These are phyloP conservation scores for Nothophoma quercina DNA, from an alignment of 2,329 filamentous ascomycete genomes.

Conservation along the genomic window DNA sequence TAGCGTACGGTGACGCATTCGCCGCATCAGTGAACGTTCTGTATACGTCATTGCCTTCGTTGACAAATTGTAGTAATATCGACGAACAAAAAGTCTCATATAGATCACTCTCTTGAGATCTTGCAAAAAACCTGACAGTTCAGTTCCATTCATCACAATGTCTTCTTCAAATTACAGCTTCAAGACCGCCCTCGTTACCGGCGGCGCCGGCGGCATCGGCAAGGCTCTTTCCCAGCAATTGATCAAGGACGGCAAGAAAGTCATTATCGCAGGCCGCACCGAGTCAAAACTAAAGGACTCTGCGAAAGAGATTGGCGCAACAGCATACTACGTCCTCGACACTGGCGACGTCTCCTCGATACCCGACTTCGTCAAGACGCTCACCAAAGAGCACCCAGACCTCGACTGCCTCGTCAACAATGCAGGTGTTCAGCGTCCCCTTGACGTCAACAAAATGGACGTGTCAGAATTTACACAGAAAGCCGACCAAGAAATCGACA, in stretches of 20 bases:
- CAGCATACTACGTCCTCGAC: constrained; percentile 62
- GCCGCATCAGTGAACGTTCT: neutral
- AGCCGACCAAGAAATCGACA: constrained; percentile 65
- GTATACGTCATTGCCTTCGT: constrained; percentile 6
- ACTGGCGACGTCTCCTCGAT: constrained; percentile 57
- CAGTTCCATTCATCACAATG: constrained; percentile 11
- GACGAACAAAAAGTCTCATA: neutral
- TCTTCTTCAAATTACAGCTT: constrained; percentile 41
- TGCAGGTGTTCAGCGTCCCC: constrained; percentile 64
- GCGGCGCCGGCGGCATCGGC: constrained; percentile 62
- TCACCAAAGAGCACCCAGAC: constrained; percentile 60
- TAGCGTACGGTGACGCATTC: constrained; percentile 1
- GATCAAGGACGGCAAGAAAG: constrained; percentile 55
- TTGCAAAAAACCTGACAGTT: too few relatives aligned
- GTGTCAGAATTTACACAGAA: constrained; percentile 55
- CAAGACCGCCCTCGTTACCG: constrained; percentile 54
- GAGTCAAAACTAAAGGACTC: constrained; percentile 60
- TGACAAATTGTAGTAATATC: constrained; percentile 7
- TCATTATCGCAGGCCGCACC: constrained; percentile 63
- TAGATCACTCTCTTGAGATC: too few relatives aligned
- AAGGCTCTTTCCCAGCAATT: constrained; percentile 58
- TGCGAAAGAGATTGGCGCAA: constrained; percentile 54
- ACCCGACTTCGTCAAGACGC: constrained; percentile 54
- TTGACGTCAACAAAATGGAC: constrained; percentile 54
- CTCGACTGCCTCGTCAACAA: constrained; percentile 68